phyloP scores from a whole-genome alignment of 192 early-diverging fungal genomes.

The Coemansia sp. region DNA sequence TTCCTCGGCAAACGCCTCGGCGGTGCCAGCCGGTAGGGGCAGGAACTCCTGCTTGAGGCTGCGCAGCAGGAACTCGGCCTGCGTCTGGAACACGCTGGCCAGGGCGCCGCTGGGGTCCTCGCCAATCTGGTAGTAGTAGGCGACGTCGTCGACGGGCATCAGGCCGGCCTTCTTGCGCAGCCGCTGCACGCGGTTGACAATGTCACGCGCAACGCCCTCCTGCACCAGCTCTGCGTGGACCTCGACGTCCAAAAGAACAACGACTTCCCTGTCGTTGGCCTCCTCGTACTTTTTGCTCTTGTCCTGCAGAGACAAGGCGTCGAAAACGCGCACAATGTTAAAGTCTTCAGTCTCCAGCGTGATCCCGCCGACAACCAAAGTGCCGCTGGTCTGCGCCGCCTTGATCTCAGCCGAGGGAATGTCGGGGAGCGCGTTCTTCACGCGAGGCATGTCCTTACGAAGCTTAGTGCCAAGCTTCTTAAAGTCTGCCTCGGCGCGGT shows the following conservation, averaged over 20 bases:
- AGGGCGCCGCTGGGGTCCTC: conserved; percentile 68
- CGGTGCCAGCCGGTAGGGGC: conserved; percentile 26
- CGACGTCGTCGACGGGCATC: conserved; percentile 82
- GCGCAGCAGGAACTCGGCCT: conserved; percentile 70
- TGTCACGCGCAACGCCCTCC: conserved; percentile 90
- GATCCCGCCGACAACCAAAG: conserved; percentile 76
- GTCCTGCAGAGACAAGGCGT: conserved; percentile 53
- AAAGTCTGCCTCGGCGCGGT: conserved; percentile 86
- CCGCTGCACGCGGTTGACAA: conserved; percentile 95
- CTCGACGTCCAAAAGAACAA: conserved; percentile 85
- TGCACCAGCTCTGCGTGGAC: conserved; percentile 78
- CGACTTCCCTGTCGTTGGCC: conserved; percentile 72
- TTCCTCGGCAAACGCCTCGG: conserved; percentile 66
- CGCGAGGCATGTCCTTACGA: conserved; percentile 82
- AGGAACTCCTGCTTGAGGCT: conserved; percentile 69
- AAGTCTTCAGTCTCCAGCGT: conserved; percentile 78
- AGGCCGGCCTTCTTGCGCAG: conserved; percentile 93
- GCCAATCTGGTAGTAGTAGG: conserved; percentile 76
- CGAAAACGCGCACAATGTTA: conserved; percentile 83
- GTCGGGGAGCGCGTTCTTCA: conserved; percentile 78
- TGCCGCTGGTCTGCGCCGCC: conserved; percentile 66
- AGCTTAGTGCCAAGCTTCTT: conserved; percentile 86
- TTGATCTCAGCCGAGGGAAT: conserved; percentile 76
- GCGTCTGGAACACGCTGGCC: conserved; percentile 65
- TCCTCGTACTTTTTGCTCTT: conserved; percentile 64